Conservation (phyloP, 164 flowering plant species). For the Vitis cinerea region DNA sequence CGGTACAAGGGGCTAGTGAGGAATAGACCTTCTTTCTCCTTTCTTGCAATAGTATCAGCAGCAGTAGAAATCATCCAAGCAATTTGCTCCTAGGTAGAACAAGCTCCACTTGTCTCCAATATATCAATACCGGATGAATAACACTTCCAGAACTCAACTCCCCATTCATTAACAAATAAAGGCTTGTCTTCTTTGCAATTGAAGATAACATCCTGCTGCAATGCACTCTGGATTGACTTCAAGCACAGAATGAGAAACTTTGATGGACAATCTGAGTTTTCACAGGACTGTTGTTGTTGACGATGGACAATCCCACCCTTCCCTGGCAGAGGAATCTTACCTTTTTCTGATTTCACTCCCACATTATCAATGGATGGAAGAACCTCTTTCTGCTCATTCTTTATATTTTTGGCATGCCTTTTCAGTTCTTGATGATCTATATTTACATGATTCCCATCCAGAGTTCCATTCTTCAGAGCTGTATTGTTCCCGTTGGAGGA, state of each 20-base stretch:
- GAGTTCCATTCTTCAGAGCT: conserved; percentile 10
- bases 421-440: conserved; percentile 12
- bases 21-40: conserved; percentile 60
- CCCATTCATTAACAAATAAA: conserved; percentile 64
- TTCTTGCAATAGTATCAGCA: conserved; percentile 63
- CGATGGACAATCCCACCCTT: conserved; percentile 5
- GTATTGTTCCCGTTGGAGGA: conserved; percentile 13
- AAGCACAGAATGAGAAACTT: conserved; percentile 77
- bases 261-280: conserved; percentile 45
- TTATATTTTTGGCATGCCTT: conserved; percentile 6
- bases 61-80: conserved; percentile 82
- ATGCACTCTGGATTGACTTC: conserved; percentile 58
- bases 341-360: conserved; percentile 14
- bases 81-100: conserved; percentile 58
- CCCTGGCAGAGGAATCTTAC: conserved; percentile 4
- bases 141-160: conserved; percentile 74
- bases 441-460: conserved; percentile 1
- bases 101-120: conserved; percentile 55
- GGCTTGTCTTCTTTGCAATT: conserved; percentile 32
- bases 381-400: conserved; percentile 9
- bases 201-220: conserved; percentile 31
- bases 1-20: conserved; percentile 66
- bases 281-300: conserved; percentile 13
- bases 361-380: conserved; percentile 1
- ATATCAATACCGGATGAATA: conserved; percentile 57